Conservation (phyloP, 2,329 filamentous ascomycete species). For the Mollisia scopiformis region DNA sequence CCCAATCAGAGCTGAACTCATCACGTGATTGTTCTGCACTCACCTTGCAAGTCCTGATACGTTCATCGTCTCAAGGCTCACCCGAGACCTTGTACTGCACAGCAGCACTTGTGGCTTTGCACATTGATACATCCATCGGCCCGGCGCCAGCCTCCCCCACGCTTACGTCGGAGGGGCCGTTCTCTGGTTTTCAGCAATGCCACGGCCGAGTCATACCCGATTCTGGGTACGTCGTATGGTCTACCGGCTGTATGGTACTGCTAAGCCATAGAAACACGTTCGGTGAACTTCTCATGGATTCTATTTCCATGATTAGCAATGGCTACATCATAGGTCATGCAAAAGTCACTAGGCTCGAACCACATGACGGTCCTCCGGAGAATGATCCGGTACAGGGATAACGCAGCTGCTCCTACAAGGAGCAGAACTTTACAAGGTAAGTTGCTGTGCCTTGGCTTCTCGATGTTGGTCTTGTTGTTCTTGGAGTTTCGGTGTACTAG, state of each 20-base stretch:
- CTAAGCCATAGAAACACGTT: too few relatives aligned
- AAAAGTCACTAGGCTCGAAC: too few relatives aligned
- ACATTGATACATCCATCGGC: neutral
- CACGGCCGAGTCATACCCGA: neutral
- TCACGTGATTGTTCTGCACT: neutral
- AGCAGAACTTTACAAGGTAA: too few relatives aligned
- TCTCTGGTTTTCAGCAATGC: neutral
- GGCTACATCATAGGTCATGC: too few relatives aligned
- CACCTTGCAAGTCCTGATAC: neutral
- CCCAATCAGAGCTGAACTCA: too few relatives aligned
- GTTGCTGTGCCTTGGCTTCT: neutral
- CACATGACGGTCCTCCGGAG: neutral
- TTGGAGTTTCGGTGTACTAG: neutral
- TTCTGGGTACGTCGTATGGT: neutral
- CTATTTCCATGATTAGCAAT: too few relatives aligned
- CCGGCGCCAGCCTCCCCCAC: neutral
- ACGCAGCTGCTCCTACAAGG: too few relatives aligned
- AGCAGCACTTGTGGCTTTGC: neutral
- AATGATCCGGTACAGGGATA: too few relatives aligned
- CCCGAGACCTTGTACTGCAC: neutral
- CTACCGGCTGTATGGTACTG: neutral
- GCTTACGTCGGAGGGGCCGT: neutral
- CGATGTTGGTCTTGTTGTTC: neutral
- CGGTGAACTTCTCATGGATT: too few relatives aligned
- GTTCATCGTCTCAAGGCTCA: neutral